These are phyloP conservation scores for Alternaria solani DNA, from an alignment of 2,329 filamentous ascomycete species.

Conservation along the genomic window DNA sequence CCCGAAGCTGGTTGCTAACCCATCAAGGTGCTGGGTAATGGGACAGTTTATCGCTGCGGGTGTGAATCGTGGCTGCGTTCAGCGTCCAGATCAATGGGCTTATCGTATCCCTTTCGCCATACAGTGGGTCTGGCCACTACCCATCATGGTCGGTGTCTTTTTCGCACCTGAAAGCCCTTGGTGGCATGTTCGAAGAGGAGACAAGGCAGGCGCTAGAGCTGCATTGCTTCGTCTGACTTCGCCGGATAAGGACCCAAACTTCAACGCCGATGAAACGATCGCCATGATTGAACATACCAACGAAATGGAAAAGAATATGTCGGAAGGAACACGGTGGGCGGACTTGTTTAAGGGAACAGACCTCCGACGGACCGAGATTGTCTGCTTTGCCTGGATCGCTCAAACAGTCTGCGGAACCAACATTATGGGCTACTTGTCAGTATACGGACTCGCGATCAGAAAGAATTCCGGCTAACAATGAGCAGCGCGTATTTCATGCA, in stretches of 20 bases:
- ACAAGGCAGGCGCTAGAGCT: slow-evolving; percentile 68
- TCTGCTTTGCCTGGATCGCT: slow-evolving; percentile 58
- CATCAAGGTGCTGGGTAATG: slow-evolving; percentile 69
- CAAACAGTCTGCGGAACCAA: slow-evolving; percentile 55
- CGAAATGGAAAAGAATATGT: slow-evolving; percentile 76
- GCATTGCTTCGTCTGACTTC: slow-evolving; percentile 71
- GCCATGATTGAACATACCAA: slow-evolving; percentile 92
- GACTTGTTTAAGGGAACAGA: slow-evolving; percentile 85
- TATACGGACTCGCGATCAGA: not conserved
- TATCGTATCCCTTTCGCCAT: slow-evolving; percentile 71
- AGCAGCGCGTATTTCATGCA: slow-evolving; percentile 56
- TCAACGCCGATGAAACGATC: slow-evolving; percentile 62
- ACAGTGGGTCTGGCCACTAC: slow-evolving; percentile 78
- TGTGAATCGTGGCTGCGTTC: slow-evolving; percentile 71
- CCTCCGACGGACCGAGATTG: slow-evolving; percentile 76
- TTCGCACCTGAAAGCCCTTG: slow-evolving; percentile 75
- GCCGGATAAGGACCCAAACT: slow-evolving; percentile 65
- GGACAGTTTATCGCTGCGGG: slow-evolving; percentile 75
- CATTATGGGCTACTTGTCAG: slow-evolving; percentile 54
- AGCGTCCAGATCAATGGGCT: slow-evolving; percentile 70
- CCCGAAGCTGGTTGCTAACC: not conserved
- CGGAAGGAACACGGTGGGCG: slow-evolving; percentile 71
- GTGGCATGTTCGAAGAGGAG: slow-evolving; percentile 74
- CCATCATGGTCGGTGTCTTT: slow-evolving; percentile 69
- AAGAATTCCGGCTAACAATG: slow-evolving; percentile 10